Evolutionary conservation across 140 eudicot genomes (phyloP).

Genomic region (Flaveria floridana): DNA sequence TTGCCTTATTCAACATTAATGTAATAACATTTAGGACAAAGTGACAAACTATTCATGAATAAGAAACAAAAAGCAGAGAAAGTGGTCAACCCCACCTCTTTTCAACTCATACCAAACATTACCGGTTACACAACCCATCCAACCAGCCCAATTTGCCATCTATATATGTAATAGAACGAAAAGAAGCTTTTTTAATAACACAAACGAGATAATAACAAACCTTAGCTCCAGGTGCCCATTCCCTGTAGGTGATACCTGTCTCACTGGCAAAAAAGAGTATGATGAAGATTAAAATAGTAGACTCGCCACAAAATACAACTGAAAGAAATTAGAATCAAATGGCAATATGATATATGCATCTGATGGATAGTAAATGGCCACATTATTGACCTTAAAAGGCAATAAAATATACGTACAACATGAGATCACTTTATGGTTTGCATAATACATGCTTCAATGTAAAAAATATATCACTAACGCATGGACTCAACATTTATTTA

Average conservation of each 20-base stretch:
- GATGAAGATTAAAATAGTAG: conserved; percentile 24
- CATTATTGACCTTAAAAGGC: not conserved
- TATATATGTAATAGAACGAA: not conserved
- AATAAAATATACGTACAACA: not conserved
- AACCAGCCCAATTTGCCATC: not conserved
- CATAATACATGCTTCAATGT: conserved; percentile 1
- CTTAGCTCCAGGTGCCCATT: conserved; percentile 99
- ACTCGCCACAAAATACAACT: conserved; percentile 7
- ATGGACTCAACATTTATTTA: conserved; percentile 12
- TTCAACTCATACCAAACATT: not conserved
- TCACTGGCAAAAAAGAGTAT: conserved; percentile 49
- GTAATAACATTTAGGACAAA: not conserved
- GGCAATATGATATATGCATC: not conserved
- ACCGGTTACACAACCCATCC: not conserved
- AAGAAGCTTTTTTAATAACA: not conserved
- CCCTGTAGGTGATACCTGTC: conserved; percentile 93
- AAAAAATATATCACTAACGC: conserved; percentile 1
- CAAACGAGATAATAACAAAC: conserved; percentile 46
- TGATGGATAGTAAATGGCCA: conserved; percentile 1
- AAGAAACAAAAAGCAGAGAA: not conserved
- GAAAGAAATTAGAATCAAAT: not conserved
- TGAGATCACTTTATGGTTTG: conserved; percentile 3
- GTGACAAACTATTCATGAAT: not conserved
- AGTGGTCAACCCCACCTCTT: not conserved
- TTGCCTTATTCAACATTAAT: not conserved